phyloP scores from a whole-genome alignment of 257 asterid genomes.

The Solanum phureja region DNA sequence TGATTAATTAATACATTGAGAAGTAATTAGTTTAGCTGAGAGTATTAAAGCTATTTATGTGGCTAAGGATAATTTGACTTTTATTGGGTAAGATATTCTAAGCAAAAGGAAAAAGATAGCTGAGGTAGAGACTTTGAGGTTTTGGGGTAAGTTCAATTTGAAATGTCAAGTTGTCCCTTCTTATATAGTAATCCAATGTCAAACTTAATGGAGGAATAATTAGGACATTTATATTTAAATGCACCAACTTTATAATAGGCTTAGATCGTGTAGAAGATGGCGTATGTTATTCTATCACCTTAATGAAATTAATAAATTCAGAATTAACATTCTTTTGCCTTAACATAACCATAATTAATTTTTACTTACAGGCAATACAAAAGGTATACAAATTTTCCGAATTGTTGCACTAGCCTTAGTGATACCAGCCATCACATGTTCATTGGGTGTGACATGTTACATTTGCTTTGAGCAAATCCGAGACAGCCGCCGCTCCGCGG shows the following conservation, averaged over 20 bases:
- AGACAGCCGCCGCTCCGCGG: not conserved
- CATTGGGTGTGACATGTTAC: slow-evolving; percentile 14
- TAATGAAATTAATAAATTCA: not conserved
- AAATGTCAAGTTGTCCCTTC: not conserved
- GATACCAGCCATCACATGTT: slow-evolving; percentile 22
- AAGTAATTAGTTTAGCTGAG: not conserved
- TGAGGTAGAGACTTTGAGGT: not conserved
- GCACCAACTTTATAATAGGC: not conserved
- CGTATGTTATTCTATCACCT: not conserved
- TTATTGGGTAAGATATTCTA: slow-evolving; percentile 5
- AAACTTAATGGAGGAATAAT: not conserved
- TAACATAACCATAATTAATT: not conserved
- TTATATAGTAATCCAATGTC: not conserved
- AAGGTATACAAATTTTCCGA: slow-evolving; percentile 1
- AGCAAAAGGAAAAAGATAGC: not conserved
- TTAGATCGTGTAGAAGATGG: not conserved
- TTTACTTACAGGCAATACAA: slow-evolving; percentile 5
- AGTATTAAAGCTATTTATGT: not conserved
- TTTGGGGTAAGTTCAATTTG: not conserved
- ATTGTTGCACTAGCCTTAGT: slow-evolving; percentile 12
- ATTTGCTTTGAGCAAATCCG: not conserved
- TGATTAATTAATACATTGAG: not conserved
- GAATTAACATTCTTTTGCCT: not conserved
- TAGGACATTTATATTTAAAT: not conserved
- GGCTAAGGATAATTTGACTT: not conserved